Conservation (phyloP, 2,329 filamentous ascomycete genomes). For the Penicillium sp. region DNA sequence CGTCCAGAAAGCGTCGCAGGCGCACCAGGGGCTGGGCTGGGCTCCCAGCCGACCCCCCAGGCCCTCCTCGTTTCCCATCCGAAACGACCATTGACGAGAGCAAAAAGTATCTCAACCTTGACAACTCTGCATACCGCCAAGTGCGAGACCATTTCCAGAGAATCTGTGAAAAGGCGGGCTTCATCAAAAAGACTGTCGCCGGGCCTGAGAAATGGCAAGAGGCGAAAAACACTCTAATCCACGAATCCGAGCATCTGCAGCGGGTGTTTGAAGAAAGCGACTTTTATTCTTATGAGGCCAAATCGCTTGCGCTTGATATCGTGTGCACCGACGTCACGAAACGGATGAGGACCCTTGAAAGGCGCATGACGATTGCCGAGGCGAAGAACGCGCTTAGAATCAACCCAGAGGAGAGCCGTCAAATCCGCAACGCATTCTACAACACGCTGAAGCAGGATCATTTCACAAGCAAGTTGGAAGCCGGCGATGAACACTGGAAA, state of each 20-base stretch:
- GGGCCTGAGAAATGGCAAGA: constrained; percentile 75
- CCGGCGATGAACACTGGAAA: constrained; percentile 72
- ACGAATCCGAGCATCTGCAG: constrained; percentile 67
- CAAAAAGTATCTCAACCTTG: constrained; percentile 70
- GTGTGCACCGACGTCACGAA: constrained; percentile 85
- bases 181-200: constrained; percentile 77
- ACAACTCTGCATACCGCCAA: constrained; percentile 66
- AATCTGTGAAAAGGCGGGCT: constrained; percentile 70
- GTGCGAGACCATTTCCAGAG: constrained; percentile 70
- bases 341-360: constrained; percentile 69
- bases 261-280: constrained; percentile 56
- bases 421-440: constrained; percentile 69
- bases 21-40: constrained; percentile 72
- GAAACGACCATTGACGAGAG: constrained; percentile 83
- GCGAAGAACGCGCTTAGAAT: constrained; percentile 74
- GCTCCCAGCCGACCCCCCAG: constrained; percentile 68
- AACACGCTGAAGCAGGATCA: constrained; percentile 67
- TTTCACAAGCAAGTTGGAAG: constrained; percentile 75
- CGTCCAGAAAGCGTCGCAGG: constrained; percentile 68
- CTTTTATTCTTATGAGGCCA: constrained; percentile 61
- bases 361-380: constrained; percentile 72
- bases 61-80: constrained; percentile 75
- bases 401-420: constrained; percentile 70
- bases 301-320: constrained; percentile 73
- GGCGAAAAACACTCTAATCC: constrained; percentile 70